Percentiles rank a stretch among this genome's conserved stretches.
phyloP scores from a whole-genome alignment of 2,329 filamentous ascomycete genomes.

The Parastagonospora avenae region DNA sequence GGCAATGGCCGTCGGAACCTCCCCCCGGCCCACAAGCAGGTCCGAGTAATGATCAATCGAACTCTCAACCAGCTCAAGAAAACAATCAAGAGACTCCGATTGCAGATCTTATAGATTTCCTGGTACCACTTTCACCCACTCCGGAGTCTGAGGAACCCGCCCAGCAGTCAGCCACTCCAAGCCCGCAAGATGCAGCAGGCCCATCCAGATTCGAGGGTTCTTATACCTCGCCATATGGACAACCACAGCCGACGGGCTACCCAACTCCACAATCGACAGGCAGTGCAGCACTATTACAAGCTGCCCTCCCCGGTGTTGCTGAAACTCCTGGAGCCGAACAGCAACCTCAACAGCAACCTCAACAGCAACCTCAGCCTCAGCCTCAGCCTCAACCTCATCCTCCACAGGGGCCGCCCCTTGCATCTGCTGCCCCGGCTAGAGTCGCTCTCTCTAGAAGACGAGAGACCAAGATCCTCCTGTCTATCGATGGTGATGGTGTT shows the following conservation, averaged over 20 bases:
- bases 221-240: conserved; percentile 19
- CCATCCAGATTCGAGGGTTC: conserved; percentile 1
- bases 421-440: conserved; percentile 5
- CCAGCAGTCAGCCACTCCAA: neutral
- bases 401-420: conserved; percentile 1
- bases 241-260: conserved; percentile 1
- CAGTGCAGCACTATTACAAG: no score
- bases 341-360: neutral
- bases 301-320: no score
- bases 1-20: conserved; percentile 26
- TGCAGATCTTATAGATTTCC: neutral
- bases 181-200: conserved; percentile 3
- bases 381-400: neutral
- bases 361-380: neutral
- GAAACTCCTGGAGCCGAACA: neutral
- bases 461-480: conserved; percentile 40
- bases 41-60: neutral
- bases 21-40: conserved; percentile 9
- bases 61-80: conserved; percentile 6
- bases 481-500: conserved; percentile 40
- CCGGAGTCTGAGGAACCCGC: neutral
- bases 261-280: neutral
- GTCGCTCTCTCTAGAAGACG: conserved; percentile 20
- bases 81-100: neutral
- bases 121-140: conserved; percentile 6